Evolutionary conservation across 306 rosid genomes (phyloP), one percentile per base, ranked within the genome.

Genomic region (Rubus parviflorus): DNA sequence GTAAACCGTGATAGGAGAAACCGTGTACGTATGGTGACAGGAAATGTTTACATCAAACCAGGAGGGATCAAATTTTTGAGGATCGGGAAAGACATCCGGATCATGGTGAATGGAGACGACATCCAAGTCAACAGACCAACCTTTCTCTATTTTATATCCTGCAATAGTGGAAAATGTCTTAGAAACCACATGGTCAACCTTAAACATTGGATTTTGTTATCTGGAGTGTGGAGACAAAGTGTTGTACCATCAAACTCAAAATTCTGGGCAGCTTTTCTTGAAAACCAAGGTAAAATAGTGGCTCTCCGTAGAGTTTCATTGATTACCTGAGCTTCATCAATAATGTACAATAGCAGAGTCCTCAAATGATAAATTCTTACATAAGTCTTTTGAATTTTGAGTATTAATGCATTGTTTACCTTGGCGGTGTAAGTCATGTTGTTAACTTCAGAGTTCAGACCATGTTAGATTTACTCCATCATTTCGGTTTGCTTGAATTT

Each of bases 91-190:
- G 43, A 83, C 85, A 66, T 78, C 57, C 0, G 93, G 85, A 51
- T 93, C 91, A 73, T 93, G 97, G 74, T 91, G 98, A 79, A 93
- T 93, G 10, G 97, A 93, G 75, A 93, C 95, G 30, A 91, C 97
- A 83, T 93, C 98, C 81, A 93, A 74, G 40, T 89, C 91, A 23
- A 91, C 35, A 6, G 97, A 93, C 95, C 98, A 93, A 8, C 92
- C 93, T 87, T 89, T 93, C 90, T 89, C 80, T 63, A 93, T 88
- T 66, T 86, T 83, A 51, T 68, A 91, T 64, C 97, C 98, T 91
- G 85, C 71, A 80, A 62, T 68, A 51, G 74, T 53, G 58, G 73
- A 23, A 17, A 5, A 76, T 68, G 35, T 58, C 3, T 57, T 14
- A 76, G 46, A 77, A 72, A 76, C 13, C 22, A 19, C 23, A 66